A percentile compares a stretch with the other conserved stretches of the same genome.
phyloP scores from a whole-genome alignment of 805 yeast species.

The Kuraishia floccosa region DNA sequence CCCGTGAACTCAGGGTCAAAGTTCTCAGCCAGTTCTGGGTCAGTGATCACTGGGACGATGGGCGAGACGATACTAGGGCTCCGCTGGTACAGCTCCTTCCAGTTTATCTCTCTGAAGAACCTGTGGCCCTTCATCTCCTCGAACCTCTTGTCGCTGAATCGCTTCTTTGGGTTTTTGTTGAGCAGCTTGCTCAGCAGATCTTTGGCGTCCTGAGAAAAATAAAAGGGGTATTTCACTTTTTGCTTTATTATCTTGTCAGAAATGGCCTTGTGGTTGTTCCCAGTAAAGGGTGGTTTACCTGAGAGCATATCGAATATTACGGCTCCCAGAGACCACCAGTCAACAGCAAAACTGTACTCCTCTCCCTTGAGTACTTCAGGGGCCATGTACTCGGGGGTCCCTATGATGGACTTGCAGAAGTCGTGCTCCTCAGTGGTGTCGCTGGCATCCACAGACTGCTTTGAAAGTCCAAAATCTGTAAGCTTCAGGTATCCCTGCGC shows the following conservation, averaged over 20 bases:
- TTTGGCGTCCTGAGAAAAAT: conserved; percentile 69
- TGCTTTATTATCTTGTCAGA: conserved; percentile 65
- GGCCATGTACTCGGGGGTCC: conserved; percentile 82
- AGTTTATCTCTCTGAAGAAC: conserved; percentile 67
- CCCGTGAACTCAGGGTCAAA: conserved; percentile 72
- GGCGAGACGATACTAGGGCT: conserved; percentile 62
- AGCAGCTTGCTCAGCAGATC: conserved; percentile 57
- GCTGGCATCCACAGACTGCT: conserved; percentile 24
- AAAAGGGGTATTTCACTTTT: conserved; percentile 59
- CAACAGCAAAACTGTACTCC: conserved; percentile 69
- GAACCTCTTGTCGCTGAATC: conserved; percentile 50
- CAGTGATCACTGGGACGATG: conserved; percentile 66
- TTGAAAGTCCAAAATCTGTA: conserved; percentile 78
- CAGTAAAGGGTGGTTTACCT: conserved; percentile 85
- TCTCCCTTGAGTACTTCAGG: conserved; percentile 79
- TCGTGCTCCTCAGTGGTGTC: conserved; percentile 34
- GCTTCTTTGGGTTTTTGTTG: conserved; percentile 57
- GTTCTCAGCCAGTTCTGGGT: conserved; percentile 77
- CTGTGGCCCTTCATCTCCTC: conserved; percentile 48
- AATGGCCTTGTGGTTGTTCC: conserved; percentile 65
- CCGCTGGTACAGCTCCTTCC: conserved; percentile 46
- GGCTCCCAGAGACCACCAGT: conserved; percentile 90
- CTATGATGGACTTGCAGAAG: conserved; percentile 49
- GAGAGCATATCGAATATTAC: conserved; percentile 70
- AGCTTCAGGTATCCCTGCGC: conserved; percentile 66